Percentiles rank a stretch among this genome's conserved stretches.
Conservation (phyloP, 2,329 filamentous ascomycete species). For the Dactylonectria estremocensis region DNA sequence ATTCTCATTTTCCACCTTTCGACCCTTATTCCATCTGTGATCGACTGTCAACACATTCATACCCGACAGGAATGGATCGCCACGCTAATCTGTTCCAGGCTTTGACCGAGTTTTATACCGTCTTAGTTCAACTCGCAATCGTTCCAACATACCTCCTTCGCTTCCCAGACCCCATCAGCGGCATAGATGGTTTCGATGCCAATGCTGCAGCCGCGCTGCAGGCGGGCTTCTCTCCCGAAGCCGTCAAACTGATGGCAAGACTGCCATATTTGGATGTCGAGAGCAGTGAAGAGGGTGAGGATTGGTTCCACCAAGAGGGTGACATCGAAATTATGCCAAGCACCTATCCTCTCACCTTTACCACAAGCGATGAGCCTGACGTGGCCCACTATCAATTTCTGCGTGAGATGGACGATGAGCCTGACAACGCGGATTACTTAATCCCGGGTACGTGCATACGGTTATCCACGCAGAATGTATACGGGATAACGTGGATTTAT, state of each 20-base stretch:
- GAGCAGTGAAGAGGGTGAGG: neutral
- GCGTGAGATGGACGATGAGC: conserved; percentile 2
- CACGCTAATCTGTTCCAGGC: no score
- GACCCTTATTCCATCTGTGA: no score
- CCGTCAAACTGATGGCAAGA: conserved; percentile 1
- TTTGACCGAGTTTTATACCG: no score
- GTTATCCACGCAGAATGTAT: neutral
- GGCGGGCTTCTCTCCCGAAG: conserved; percentile 12
- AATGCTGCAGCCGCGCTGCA: neutral
- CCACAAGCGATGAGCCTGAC: neutral
- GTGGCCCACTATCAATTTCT: neutral
- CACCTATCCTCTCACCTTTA: neutral
- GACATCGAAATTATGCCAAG: conserved; percentile 12
- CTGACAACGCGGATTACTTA: neutral
- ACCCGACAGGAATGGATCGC: no score
- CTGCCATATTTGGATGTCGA: neutral
- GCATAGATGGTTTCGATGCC: neutral
- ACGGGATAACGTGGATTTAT: conserved; percentile 7
- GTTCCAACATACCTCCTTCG: neutral
- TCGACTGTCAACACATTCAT: no score
- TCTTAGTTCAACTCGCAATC: conserved; percentile 7
- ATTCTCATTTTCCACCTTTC: no score
- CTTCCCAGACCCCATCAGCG: conserved; percentile 1
- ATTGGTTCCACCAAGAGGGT: neutral
- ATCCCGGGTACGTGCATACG: conserved; percentile 10